Evolutionary conservation across 164 flowering plant species (phyloP), one percentile per base, ranked within the genome.

Genomic region (Warburgia ugandensis): DNA sequence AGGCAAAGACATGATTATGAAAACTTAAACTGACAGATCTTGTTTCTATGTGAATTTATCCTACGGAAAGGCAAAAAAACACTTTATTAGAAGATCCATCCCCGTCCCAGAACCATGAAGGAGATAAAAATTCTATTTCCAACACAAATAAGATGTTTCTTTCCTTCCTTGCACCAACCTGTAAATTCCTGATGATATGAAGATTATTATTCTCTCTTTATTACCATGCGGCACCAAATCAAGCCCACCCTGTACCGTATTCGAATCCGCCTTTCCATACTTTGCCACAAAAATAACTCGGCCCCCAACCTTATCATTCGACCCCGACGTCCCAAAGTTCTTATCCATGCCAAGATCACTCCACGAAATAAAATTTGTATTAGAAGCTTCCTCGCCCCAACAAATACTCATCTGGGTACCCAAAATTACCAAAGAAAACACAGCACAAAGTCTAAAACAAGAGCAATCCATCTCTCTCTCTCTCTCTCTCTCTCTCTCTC

Each of bases 161-260:
- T 17, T 36, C 21, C n/a, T n/a, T n/a, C 19, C 26, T n/a, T 0
- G 19, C 4, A 54, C 64, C 10, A 0, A 89, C 97, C 90, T 83
- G 78, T 87, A 91, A 68, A 78, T 55, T 27, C 96, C 98, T 6
- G 95, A 84, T 32, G 12, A 74, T 36, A 91, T 76, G 42, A 60
- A 43, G 44, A 91, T 91, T 59, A 79, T 91, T 4, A 83, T 72
- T 50, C 96, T 74, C 21, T 58, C 31, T 0, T 52, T 36, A 49
- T 83, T 86, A 8, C 64, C 5, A 0, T 58, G 31, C 0, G 96
- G 84, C 44, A 86, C 87, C 80, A 86, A 48, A 48, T 91, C 80
- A 6, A 91, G 65, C 0, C 92, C 97, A 9, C 80, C 94, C 61
- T 84, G 96, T 56, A 91, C 79, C 0, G 95, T 74, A 0, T 17